Evolutionary conservation across 768 basidiomycete species (phyloP).

Genomic region (Steccherinum ochraceum): DNA sequence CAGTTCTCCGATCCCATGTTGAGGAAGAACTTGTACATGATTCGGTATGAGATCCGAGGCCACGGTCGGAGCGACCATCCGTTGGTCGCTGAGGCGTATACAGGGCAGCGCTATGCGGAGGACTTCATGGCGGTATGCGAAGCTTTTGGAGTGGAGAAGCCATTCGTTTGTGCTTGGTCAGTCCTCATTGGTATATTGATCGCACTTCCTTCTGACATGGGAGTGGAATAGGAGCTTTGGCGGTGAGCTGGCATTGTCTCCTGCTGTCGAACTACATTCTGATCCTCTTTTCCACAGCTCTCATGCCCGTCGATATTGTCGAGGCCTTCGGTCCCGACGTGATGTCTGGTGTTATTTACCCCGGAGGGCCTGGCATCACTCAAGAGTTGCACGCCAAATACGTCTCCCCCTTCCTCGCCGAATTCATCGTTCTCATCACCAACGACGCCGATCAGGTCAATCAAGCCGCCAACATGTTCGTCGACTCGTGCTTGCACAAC

Average conservation of each 20-base stretch:
- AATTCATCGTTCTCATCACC: slow-evolving; percentile 2
- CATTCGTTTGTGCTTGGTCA: slow-evolving; percentile 19
- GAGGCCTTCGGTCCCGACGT: slow-evolving; percentile 14
- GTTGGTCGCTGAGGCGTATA: slow-evolving; percentile 15
- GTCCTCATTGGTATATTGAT: no score
- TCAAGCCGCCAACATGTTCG: slow-evolving; percentile 13
- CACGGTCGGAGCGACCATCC: slow-evolving; percentile 25
- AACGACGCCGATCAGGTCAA: slow-evolving; percentile 9
- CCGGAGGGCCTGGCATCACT: slow-evolving; percentile 17
- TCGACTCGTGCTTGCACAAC: slow-evolving; percentile 17
- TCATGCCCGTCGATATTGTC: no score
- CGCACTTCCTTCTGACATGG: no score
- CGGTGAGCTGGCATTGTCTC: no score
- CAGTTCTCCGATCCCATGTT: slow-evolving; percentile 29
- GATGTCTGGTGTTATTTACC: slow-evolving; percentile 17
- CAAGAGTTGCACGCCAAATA: slow-evolving; percentile 9
- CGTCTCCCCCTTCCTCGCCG: slow-evolving; percentile 10
- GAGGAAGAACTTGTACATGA: slow-evolving; percentile 23
- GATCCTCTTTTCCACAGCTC: no score
- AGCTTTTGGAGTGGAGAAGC: slow-evolving; percentile 17
- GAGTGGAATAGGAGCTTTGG: no score
- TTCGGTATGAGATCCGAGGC: slow-evolving; percentile 27
- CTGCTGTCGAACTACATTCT: no score
- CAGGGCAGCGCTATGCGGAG: slow-evolving; percentile 17
- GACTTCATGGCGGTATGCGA: slow-evolving; percentile 25